Evolutionary conservation across 495 filamentous ascomycete genomes (phyloP).

Genomic region (Trichoderma gamsii): DNA sequence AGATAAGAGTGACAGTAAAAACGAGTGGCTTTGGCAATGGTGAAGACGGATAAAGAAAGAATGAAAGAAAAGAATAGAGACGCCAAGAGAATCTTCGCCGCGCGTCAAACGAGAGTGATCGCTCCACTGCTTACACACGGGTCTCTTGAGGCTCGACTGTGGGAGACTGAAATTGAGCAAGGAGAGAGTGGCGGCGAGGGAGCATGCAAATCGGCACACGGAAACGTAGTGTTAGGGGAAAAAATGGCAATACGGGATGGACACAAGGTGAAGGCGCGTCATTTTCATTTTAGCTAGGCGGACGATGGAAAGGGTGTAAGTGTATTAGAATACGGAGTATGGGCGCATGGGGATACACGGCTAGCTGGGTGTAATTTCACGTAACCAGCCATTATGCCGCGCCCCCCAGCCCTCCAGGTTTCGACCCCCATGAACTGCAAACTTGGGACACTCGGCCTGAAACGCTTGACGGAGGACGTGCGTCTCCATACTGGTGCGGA

Average conservation of each 20-base stretch:
- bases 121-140: conserved; percentile 12
- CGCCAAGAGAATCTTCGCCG: not conserved
- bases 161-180: not conserved
- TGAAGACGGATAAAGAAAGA: not conserved
- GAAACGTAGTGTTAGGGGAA: not conserved
- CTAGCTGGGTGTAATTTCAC: conserved; percentile 5
- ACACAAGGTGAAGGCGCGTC: conserved; percentile 11
- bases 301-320: conserved; percentile 6
- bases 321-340: not conserved
- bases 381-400: not conserved
- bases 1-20: not conserved
- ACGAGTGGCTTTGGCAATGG: conserved; percentile 4
- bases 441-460: conserved; percentile 7
- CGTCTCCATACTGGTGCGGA: conserved; percentile 4
- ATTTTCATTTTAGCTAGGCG: conserved; percentile 13
- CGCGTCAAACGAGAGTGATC: conserved; percentile 7
- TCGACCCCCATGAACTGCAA: conserved; percentile 10
- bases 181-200: conserved; percentile 1
- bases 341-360: conserved; percentile 4
- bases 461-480: conserved; percentile 1
- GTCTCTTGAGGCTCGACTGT: not conserved
- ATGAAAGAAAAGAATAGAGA: not conserved
- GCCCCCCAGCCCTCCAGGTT: conserved; percentile 1
- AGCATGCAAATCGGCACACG: conserved; percentile 8
- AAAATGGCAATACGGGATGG: not conserved